Evolutionary conservation across 371 early-diverging fungal species (phyloP).

Genomic region (Syncephalastrum contaminatum): DNA sequence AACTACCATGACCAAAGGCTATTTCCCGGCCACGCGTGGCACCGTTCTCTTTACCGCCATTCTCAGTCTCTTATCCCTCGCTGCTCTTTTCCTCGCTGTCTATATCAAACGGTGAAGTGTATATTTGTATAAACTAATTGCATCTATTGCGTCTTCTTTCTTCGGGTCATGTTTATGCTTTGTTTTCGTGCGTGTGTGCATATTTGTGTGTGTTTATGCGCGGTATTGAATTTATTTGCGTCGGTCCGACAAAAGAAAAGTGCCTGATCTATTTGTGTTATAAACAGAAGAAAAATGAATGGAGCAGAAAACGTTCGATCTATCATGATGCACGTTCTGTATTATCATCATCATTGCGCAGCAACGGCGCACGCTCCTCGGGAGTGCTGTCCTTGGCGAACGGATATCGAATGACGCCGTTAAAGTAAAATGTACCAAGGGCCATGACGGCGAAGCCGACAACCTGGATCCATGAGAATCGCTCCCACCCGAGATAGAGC

Average conservation of each 20-base stretch:
- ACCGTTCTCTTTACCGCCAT: constrained; percentile 49
- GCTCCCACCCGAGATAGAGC: constrained; percentile 91
- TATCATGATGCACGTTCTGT: background rate
- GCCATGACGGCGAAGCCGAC: constrained; percentile 80
- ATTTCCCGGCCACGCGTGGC: constrained; percentile 72
- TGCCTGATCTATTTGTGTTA: no score
- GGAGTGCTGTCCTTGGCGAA: constrained; percentile 21
- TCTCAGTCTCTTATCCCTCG: constrained; percentile 35
- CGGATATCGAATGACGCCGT: constrained; percentile 70
- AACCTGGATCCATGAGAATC: constrained; percentile 89
- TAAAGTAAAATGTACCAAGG: constrained; percentile 90
- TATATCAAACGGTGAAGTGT: constrained; percentile 10
- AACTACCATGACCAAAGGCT: constrained; percentile 61
- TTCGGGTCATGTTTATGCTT: background rate
- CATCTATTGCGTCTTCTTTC: constrained; percentile 2
- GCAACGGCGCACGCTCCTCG: constrained; percentile 31
- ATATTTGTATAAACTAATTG: constrained; percentile 2
- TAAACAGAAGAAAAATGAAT: background rate
- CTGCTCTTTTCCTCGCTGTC: constrained; percentile 21
- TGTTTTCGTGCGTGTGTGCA: no score
- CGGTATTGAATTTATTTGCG: no score
- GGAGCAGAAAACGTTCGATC: constrained; percentile 1
- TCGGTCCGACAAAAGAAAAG: no score
- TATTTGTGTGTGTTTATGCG: no score
- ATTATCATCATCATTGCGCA: constrained; percentile 4